Evolutionary conservation across 768 basidiomycete genomes (phyloP).

Genomic region (Daedalea quercina): DNA sequence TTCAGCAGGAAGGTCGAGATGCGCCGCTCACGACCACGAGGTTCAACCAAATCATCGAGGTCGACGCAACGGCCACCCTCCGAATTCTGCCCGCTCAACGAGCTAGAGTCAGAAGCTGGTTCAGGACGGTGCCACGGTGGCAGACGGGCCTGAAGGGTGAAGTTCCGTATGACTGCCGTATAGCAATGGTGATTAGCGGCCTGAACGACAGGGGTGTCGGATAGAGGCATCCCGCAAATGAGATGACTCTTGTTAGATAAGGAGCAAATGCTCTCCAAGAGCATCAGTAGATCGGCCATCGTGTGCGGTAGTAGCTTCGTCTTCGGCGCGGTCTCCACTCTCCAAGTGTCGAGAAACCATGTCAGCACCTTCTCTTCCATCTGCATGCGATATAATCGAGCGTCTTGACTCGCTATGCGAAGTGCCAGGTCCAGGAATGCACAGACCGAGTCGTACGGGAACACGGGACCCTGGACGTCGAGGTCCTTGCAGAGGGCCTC

Average conservation of each 20-base stretch:
- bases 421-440: slow-evolving; percentile 68
- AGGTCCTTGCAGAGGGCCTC: slow-evolving; percentile 77
- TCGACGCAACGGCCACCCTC: background rate
- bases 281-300: slow-evolving; percentile 51
- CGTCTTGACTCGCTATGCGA: slow-evolving; percentile 70
- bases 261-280: slow-evolving; percentile 62
- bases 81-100: too few species aligned
- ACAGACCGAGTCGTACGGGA: slow-evolving; percentile 88
- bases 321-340: slow-evolving; percentile 26
- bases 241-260: slow-evolving; percentile 40
- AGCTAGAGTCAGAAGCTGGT: too few species aligned
- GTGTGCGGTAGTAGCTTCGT: slow-evolving; percentile 45
- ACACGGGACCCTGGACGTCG: slow-evolving; percentile 84
- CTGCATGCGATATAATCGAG: slow-evolving; percentile 74
- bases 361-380: slow-evolving; percentile 80
- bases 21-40: slow-evolving; percentile 53
- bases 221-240: slow-evolving; percentile 47
- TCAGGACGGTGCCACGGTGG: slow-evolving; percentile 23
- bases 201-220: slow-evolving; percentile 61
- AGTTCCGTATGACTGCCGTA: slow-evolving; percentile 60
- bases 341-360: slow-evolving; percentile 79
- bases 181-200: slow-evolving; percentile 51
- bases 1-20: slow-evolving; percentile 59
- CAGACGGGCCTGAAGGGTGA: slow-evolving; percentile 57
- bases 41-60: slow-evolving; percentile 31